Base-by-base conservation (phyloP, 345 rosid genomes). In the Aegle marmelos region DNA sequence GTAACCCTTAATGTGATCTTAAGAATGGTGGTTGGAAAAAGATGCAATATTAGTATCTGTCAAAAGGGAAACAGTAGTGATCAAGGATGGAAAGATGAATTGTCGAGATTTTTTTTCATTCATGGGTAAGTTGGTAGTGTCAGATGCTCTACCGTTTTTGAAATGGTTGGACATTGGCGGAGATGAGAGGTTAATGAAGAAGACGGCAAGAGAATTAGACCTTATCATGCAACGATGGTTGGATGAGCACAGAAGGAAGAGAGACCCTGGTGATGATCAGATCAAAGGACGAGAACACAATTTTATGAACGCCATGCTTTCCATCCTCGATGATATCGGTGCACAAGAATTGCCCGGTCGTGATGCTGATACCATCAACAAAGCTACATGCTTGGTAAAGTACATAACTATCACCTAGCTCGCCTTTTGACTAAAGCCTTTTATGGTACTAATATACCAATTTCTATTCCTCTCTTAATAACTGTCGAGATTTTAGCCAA, bases 141-240 rank as follows among this genome's bases (percentile, higher is more conserved):
- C 72, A 41, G 48, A 41, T 41, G 48, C 48, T 10, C 48, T 10
- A 41, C 48, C 48, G 48, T 41, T 41, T 41, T 10, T 80, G 54
- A 9, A 72, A 67, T 79, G 86, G 85, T 21, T 85, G 0, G 86
- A 85, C 48, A 22, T 83, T 1, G 81, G 80, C 7, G 83, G 88
- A 22, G 71, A 83, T 7, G 76, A 78, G 39, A 85, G 30, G 68
- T 74, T 33, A 28, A 87, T 83, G 88, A 83, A 58, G 62, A 73
- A 75, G 67, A 80, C 77, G 6, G 84, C 77, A 36, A 75, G 45
- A 31, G 57, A 31, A n/a, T 41, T 41, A 41, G 48, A 41, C 48
- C 48, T 41, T 10, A 10, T 41, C 48, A 41, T 41, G 48, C 14
- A 41, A 41, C 14, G 16, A 41, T 41, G 48, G 48, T 41, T 41